phyloP scores from a whole-genome alignment of 164 flowering plant species.

The Vitis rupestris region DNA sequence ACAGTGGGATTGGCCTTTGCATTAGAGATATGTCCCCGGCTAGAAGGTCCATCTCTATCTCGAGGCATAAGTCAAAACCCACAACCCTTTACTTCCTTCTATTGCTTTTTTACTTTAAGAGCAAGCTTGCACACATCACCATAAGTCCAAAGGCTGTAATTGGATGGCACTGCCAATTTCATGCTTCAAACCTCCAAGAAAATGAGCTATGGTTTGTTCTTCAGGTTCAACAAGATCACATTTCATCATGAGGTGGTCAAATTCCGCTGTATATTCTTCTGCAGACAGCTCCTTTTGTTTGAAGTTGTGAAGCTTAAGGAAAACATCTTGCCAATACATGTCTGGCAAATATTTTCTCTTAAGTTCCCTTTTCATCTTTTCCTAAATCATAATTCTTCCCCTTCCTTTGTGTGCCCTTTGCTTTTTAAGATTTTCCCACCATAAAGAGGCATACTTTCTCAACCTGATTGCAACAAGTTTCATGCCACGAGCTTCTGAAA shows the following conservation, averaged over 20 bases:
- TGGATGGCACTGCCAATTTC: no score
- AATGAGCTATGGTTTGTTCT: slow-evolving; percentile 16
- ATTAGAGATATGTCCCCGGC: background rate
- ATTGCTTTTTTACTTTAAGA: no score
- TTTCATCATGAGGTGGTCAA: slow-evolving; percentile 7
- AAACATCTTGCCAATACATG: slow-evolving; percentile 10
- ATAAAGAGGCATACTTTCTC: background rate
- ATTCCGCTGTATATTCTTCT: slow-evolving; percentile 17
- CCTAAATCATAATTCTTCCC: slow-evolving; percentile 5
- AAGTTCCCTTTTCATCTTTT: background rate
- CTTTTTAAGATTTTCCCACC: slow-evolving; percentile 3
- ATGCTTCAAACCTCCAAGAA: slow-evolving; percentile 4
- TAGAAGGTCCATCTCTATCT: no score
- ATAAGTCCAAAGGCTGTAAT: no score
- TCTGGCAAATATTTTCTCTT: slow-evolving; percentile 9
- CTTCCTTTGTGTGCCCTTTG: slow-evolving; percentile 8
- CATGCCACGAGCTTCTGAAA: background rate
- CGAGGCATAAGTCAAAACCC: no score
- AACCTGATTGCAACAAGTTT: slow-evolving; percentile 10
- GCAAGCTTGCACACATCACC: no score
- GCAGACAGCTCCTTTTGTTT: slow-evolving; percentile 2
- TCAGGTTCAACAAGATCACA: slow-evolving; percentile 13
- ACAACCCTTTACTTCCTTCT: no score
- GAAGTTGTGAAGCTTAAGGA: slow-evolving; percentile 12
- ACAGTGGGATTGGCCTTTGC: background rate